phyloP scores from a whole-genome alignment of 768 basidiomycete genomes.

The Rhizopogon sp. region DNA sequence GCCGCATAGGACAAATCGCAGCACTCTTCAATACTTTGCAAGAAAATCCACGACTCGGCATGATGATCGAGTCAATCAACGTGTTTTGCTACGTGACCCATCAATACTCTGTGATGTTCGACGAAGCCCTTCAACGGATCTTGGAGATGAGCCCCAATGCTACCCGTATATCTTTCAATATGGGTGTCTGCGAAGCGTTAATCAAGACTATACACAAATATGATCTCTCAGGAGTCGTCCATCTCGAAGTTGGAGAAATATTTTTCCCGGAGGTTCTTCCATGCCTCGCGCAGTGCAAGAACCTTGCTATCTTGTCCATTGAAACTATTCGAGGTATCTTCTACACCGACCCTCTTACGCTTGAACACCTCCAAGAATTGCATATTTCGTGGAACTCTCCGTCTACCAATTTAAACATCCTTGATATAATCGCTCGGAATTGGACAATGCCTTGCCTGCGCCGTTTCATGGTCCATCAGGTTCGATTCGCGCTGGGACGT shows the following conservation, averaged over 20 bases:
- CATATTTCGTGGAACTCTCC: not conserved
- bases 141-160: not conserved
- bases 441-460: not conserved
- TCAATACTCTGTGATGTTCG: not conserved
- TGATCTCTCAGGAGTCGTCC: not conserved
- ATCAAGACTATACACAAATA: not conserved
- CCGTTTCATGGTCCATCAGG: not conserved
- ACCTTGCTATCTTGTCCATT: not conserved
- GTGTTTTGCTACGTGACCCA: conserved; percentile 7
- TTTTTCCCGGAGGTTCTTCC: not conserved
- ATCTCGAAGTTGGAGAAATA: not conserved
- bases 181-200: not conserved
- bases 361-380: not conserved
- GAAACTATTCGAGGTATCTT: not conserved
- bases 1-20: conserved; percentile 15
- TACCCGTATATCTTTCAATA: not conserved
- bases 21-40: conserved; percentile 17
- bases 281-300: not conserved
- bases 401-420: not conserved
- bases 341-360: not conserved
- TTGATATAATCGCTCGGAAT: not conserved
- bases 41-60: conserved; percentile 1
- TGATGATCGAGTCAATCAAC: conserved; percentile 10
- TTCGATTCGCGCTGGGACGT: no score
- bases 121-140: not conserved